These are phyloP conservation scores for Candida frijolesensis DNA, from an alignment of 1,139 yeast species.

Conservation along the genomic window DNA sequence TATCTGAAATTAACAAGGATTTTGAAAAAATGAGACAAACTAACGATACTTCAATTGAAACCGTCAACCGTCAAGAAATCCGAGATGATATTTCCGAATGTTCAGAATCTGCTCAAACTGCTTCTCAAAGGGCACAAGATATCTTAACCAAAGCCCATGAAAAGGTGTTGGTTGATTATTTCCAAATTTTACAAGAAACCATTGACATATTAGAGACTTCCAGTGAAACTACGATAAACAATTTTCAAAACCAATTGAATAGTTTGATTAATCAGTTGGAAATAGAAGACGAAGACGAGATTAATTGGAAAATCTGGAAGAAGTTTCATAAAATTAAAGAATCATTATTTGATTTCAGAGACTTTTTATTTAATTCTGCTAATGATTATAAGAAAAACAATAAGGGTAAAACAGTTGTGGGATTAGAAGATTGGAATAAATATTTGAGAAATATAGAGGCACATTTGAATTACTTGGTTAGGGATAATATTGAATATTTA, in stretches of 20 bases:
- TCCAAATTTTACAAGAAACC: conserved; percentile 51
- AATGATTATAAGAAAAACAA: conserved; percentile 33
- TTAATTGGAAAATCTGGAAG: conserved; percentile 70
- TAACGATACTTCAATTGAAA: conserved; percentile 32
- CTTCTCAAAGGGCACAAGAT: conserved; percentile 34
- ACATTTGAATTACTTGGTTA: conserved; percentile 59
- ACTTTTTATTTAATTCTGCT: conserved; percentile 52
- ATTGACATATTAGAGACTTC: conserved; percentile 71
- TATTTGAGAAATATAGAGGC: conserved; percentile 59
- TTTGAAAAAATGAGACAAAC: conserved; percentile 44
- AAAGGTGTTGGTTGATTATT: conserved; percentile 37
- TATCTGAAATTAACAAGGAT: conserved; percentile 52
- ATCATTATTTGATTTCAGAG: conserved; percentile 55
- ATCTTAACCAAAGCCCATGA: conserved; percentile 38
- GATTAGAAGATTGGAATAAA: conserved; percentile 51
- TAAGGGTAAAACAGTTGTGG: conserved; percentile 27
- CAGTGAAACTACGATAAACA: conserved; percentile 65
- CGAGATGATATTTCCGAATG: conserved; percentile 51
- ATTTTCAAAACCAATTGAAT: conserved; percentile 45
- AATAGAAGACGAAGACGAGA: conserved; percentile 36
- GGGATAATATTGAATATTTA: conserved; percentile 73
- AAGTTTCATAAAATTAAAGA: conserved; percentile 62
- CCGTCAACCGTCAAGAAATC: conserved; percentile 58
- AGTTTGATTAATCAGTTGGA: conserved; percentile 32
- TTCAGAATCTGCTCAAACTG: conserved; percentile 37